Evolutionary conservation across 257 asterid genomes (phyloP).

Genomic region (Nicotiana attenuata): DNA sequence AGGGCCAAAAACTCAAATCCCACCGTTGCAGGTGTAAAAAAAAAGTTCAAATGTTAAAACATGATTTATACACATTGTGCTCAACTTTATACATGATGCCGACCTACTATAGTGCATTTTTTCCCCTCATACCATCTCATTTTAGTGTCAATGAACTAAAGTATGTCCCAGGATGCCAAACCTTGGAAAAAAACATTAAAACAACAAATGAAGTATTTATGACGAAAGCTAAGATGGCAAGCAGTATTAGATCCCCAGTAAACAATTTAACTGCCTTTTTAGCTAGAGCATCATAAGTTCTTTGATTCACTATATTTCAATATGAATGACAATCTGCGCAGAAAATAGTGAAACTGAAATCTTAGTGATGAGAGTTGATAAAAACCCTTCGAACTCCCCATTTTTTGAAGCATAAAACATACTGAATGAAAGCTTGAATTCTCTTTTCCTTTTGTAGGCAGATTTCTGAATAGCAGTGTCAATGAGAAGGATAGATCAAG

Average conservation of each 20-base stretch:
- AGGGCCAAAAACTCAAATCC: background rate
- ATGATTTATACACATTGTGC: background rate
- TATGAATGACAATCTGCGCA: background rate
- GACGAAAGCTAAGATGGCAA: background rate
- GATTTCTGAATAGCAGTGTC: background rate
- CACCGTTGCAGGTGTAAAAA: background rate
- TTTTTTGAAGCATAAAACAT: background rate
- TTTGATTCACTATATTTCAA: background rate
- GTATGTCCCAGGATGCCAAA: background rate
- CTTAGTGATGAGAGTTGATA: background rate
- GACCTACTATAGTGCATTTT: too few species aligned
- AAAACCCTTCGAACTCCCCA: background rate
- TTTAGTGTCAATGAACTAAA: background rate
- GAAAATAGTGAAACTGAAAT: background rate
- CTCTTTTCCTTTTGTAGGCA: background rate
- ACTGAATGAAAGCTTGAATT: background rate
- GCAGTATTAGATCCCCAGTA: background rate
- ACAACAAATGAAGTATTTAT: background rate
- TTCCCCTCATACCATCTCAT: background rate
- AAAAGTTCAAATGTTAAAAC: background rate
- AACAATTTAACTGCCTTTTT: background rate
- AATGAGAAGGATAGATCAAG: background rate
- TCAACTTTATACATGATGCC: background rate
- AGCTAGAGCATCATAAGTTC: background rate
- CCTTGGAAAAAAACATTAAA: background rate